Conservation (phyloP, 2,329 filamentous ascomycete species). For the Xylariaceae sp. region DNA sequence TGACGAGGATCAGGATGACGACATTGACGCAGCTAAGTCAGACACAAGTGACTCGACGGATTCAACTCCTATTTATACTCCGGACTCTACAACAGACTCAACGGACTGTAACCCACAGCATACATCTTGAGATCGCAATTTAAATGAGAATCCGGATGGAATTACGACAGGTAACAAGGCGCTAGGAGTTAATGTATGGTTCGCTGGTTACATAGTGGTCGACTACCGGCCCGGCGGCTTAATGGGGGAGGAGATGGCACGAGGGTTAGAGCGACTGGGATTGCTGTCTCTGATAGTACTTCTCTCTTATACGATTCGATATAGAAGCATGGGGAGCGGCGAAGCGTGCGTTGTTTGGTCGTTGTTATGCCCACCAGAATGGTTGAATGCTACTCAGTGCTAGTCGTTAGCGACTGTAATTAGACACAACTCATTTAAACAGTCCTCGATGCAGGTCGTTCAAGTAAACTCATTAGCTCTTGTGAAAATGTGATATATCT, state of each 20-base stretch:
- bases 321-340: constrained; percentile 6
- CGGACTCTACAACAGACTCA: constrained; percentile 18
- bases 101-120: constrained; percentile 23
- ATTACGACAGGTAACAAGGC: not conserved
- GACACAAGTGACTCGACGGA: constrained; percentile 28
- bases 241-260: no score
- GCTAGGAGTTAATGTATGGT: not conserved
- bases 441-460: no score
- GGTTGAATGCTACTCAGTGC: constrained; percentile 7
- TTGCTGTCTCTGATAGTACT: not conserved
- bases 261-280: constrained; percentile 1
- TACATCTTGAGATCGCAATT: not conserved
- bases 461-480: no score
- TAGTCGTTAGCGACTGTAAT: not conserved
- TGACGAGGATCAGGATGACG: constrained; percentile 22
- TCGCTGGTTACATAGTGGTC: no score
- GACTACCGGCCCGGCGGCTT: no score
- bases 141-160: not conserved
- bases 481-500: no score
- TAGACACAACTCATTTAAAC: constrained; percentile 2
- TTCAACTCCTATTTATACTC: constrained; percentile 24
- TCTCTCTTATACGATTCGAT: constrained; percentile 1
- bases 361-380: constrained; percentile 15
- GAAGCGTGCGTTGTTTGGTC: constrained; percentile 8
- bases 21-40: constrained; percentile 22